These are phyloP conservation scores for Ramaria rubella DNA, from an alignment of 768 basidiomycete genomes.

Conservation along the genomic window DNA sequence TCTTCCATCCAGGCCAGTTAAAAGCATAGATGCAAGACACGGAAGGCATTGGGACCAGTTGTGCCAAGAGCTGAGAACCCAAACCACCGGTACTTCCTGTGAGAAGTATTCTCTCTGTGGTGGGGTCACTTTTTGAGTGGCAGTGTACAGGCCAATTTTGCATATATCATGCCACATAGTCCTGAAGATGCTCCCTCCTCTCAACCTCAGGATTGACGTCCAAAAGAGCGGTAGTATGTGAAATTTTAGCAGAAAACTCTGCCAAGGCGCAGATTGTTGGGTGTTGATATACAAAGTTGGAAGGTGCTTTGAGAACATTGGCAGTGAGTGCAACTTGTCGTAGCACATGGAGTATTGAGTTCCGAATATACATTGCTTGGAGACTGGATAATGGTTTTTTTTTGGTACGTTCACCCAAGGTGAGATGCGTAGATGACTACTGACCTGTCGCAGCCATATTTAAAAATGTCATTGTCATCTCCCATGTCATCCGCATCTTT, in stretches of 20 bases:
- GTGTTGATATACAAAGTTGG: conserved; percentile 41
- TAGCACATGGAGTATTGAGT: conserved; percentile 31
- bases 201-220: background rate
- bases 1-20: conserved; percentile 11
- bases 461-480: conserved; percentile 18
- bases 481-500: background rate
- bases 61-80: conserved; percentile 9
- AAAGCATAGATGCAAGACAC: conserved; percentile 11
- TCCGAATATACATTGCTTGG: conserved; percentile 36
- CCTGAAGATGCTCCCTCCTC: background rate
- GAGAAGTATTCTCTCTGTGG: conserved; percentile 1
- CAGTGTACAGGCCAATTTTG: background rate
- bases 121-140: background rate
- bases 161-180: background rate
- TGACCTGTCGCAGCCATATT: conserved; percentile 2
- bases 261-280: conserved; percentile 32
- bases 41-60: background rate
- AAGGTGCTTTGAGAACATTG: conserved; percentile 16
- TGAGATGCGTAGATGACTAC: background rate
- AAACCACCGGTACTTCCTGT: conserved; percentile 14
- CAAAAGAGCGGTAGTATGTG: background rate
- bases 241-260: conserved; percentile 17
- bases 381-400: conserved; percentile 29
- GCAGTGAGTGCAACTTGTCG: conserved; percentile 11
- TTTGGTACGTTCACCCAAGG: background rate